Conservation (phyloP, 805 yeast genomes). For the Starmerella tilneyi region DNA sequence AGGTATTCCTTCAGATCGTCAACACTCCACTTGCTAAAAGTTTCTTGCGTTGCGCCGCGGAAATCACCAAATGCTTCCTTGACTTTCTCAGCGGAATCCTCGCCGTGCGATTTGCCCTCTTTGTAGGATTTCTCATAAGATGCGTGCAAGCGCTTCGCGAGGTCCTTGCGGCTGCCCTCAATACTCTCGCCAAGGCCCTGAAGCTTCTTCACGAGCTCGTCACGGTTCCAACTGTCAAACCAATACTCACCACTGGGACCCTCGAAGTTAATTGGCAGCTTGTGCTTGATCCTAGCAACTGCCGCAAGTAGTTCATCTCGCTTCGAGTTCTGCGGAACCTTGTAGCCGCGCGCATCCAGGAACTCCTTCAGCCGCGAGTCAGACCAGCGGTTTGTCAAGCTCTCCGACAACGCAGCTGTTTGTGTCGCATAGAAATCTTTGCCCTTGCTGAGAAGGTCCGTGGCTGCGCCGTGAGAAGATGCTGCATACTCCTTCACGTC, state of each 20-base stretch:
- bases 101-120: slow-evolving; percentile 37
- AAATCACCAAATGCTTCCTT: slow-evolving; percentile 31
- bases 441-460: slow-evolving; percentile 21
- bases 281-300: slow-evolving; percentile 35
- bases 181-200: slow-evolving; percentile 35
- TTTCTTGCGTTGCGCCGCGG: slow-evolving; percentile 33
- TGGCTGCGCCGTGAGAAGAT: slow-evolving; percentile 15
- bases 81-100: slow-evolving; percentile 35
- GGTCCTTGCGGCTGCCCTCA: slow-evolving; percentile 38
- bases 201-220: slow-evolving; percentile 43
- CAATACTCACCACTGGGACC: slow-evolving; percentile 44
- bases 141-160: slow-evolving; percentile 40
- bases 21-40: slow-evolving; percentile 43
- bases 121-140: slow-evolving; percentile 38
- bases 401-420: slow-evolving; percentile 6
- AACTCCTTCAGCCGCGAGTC: slow-evolving; percentile 30
- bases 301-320: slow-evolving; percentile 36
- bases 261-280: slow-evolving; percentile 31
- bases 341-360: slow-evolving; percentile 32
- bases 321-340: slow-evolving; percentile 27
- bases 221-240: slow-evolving; percentile 44
- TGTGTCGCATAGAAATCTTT: slow-evolving; percentile 20
- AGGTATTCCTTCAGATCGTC: slow-evolving; percentile 50
- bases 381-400: slow-evolving; percentile 27
- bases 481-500: slow-evolving; percentile 24